These are phyloP conservation scores for Tulasnella sp. DNA, from an alignment of 768 basidiomycete genomes.

Conservation along the genomic window DNA sequence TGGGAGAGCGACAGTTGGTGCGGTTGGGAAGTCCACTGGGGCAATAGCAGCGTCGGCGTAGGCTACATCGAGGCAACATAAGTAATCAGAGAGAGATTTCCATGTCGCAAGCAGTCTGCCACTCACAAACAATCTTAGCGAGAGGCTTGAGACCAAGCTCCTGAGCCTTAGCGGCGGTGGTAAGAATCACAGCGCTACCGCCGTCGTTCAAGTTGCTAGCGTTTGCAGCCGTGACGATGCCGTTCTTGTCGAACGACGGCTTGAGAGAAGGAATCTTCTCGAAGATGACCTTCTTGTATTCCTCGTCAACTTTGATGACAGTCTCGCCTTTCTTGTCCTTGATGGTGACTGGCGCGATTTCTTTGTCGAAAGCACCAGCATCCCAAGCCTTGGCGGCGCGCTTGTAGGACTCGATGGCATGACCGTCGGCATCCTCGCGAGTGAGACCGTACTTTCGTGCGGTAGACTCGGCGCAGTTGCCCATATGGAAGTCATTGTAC, in stretches of 20 bases:
- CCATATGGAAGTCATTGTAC: constrained; percentile 97
- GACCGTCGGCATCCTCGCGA: constrained; percentile 79
- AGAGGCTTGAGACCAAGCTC: constrained; percentile 85
- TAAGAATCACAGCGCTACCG: constrained; percentile 88
- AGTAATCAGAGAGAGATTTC: constrained; percentile 5
- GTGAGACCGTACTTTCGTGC: constrained; percentile 73
- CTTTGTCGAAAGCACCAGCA: constrained; percentile 68
- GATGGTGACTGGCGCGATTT: constrained; percentile 83
- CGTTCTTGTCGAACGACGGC: constrained; percentile 79
- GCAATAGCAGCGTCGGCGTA: constrained; percentile 96
- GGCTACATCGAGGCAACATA: constrained; percentile 36
- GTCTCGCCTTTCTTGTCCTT: constrained; percentile 84
- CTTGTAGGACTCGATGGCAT: constrained; percentile 90
- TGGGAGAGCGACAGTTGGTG: constrained; percentile 86
- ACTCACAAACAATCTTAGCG: constrained; percentile 89
- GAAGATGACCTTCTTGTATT: constrained; percentile 92
- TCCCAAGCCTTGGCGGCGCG: constrained; percentile 90
- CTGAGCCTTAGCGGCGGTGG: constrained; percentile 85
- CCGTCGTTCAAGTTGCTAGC: constrained; percentile 93
- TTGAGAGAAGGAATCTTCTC: constrained; percentile 85
- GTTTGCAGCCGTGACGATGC: constrained; percentile 91
- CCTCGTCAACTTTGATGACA: constrained; percentile 88
- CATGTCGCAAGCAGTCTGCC: not conserved
- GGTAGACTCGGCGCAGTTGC: constrained; percentile 84
- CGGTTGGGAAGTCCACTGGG: constrained; percentile 93